Evolutionary conservation across 1,284 basidiomycete genomes (phyloP).

Genomic region (Ustilago loliicola): DNA sequence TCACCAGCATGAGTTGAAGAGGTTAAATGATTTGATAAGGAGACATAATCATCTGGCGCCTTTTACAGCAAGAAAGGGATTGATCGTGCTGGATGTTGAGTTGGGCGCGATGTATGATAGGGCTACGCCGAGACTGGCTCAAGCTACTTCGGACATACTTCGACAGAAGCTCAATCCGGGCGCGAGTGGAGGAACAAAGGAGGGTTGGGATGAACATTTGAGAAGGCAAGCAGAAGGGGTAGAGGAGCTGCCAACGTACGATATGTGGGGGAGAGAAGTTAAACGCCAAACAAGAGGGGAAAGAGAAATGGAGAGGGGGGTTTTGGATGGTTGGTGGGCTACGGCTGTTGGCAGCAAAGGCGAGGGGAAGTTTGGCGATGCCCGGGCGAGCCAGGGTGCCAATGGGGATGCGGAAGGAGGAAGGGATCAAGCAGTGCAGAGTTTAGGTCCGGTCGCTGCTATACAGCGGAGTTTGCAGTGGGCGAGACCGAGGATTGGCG

Average conservation of each 20-base stretch:
- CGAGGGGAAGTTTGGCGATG: not conserved
- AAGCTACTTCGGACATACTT: constrained; percentile 13
- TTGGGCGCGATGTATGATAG: constrained; percentile 27
- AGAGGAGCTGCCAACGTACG: constrained; percentile 16
- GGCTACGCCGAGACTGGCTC: constrained; percentile 20
- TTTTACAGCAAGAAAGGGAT: constrained; percentile 53
- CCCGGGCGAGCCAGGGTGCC: not conserved
- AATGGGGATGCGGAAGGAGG: not conserved
- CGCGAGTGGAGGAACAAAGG: not conserved
- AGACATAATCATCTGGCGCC: constrained; percentile 63
- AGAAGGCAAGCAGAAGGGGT: not conserved
- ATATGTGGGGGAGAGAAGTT: constrained; percentile 46
- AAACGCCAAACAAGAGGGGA: not conserved
- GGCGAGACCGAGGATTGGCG: constrained; percentile 35
- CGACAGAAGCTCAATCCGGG: constrained; percentile 1
- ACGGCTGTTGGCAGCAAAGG: not conserved
- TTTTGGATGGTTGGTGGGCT: constrained; percentile 34
- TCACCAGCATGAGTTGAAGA: constrained; percentile 48
- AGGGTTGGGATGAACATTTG: constrained; percentile 10
- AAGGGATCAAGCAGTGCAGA: not conserved
- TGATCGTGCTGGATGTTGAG: constrained; percentile 46
- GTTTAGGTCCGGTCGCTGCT: constrained; percentile 25
- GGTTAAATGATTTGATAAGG: constrained; percentile 59
- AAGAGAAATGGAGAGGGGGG: not conserved
- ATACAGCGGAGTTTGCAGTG: constrained; percentile 45